Evolutionary conservation across 2,329 filamentous ascomycete genomes (phyloP), one percentile per base, ranked within the genome.

Genomic region (Aspergillus aculeatinus): DNA sequence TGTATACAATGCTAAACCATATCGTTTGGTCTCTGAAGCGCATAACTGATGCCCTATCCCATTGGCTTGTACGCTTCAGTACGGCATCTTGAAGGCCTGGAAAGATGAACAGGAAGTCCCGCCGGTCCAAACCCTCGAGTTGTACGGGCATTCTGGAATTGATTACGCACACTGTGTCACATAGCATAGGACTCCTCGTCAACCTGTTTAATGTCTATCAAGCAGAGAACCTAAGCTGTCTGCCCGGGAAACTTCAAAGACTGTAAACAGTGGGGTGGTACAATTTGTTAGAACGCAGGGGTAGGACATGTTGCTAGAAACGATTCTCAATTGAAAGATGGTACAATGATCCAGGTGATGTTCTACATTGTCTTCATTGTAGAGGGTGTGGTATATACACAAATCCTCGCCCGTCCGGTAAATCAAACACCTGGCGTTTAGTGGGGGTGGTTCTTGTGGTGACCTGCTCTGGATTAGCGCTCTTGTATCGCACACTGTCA

Each of bases 371-470:
- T 62, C 66, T 68, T 66, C 59, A 65, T 68, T 71, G 68, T 73
- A 68, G 68, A 65, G 62, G 64, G 64, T 70, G 68, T 67, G 71
- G 72, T 77, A 76, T 78, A 72, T 78, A 77, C 75, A 78, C 71
- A 68, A 65, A 67, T 58, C 70, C 70, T 68, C 68, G 68, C 68
- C 52, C 57, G 56, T 64, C 64, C 60, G 56, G 59, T 25, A 59
- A 23, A 29, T 64, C 35, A 57, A 60, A 60, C 63, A 53, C 44
- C 35, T 62, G 60, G 64, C 14, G 63, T 76, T 83, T 96, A 99
- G 85, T 99, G 95, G 73, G 92, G 91, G 81, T 99, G 96, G 90
- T 99, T 98, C 91, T 99, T 99, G 90, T 98, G 94, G 87, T 99
- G 94, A 74, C 95, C 95, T 99, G 70, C 57, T 56, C 50, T 61